A percentile compares a stretch with the other conserved stretches of the same genome.
Conservation (phyloP, 2,329 filamentous ascomycete species). For the Mycosphaerella sp. region DNA sequence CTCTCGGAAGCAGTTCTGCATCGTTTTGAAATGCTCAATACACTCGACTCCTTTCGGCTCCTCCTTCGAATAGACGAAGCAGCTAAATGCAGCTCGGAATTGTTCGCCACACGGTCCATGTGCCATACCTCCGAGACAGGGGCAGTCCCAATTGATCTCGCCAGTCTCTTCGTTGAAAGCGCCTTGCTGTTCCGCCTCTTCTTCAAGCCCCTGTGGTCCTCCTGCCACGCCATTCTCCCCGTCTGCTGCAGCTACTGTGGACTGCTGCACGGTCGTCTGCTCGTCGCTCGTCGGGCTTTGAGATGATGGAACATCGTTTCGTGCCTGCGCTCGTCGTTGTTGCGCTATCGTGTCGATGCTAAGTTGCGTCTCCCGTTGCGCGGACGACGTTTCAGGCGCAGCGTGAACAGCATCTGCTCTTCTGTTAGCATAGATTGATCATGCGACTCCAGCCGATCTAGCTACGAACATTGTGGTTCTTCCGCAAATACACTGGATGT, state of each 20-base stretch:
- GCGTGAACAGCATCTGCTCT: conserved; percentile 29
- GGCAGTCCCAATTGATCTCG: conserved; percentile 99
- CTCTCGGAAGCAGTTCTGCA: conserved; percentile 94
- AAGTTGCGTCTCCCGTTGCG: conserved; percentile 38
- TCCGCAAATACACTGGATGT: conserved; percentile 84
- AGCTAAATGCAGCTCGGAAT: conserved; percentile 94
- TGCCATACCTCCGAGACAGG: conserved; percentile 95
- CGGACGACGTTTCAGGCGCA: conserved; percentile 38
- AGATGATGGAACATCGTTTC: conserved; percentile 17
- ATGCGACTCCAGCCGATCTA: neutral
- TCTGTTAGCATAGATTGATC: conserved; percentile 13
- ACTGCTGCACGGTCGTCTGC: conserved; percentile 10
- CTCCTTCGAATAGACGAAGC: conserved; percentile 90
- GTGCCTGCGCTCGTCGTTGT: conserved; percentile 35
- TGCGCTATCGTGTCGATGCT: conserved; percentile 43
- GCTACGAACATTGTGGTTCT: conserved; percentile 63
- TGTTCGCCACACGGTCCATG: conserved; percentile 91
- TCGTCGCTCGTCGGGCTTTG: conserved; percentile 11
- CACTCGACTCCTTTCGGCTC: conserved; percentile 66
- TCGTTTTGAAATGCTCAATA: conserved; percentile 55
- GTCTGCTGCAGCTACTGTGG: conserved; percentile 19
- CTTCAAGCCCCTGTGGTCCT: conserved; percentile 57
- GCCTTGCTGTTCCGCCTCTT: conserved; percentile 78
- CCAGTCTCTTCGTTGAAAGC: conserved; percentile 98
- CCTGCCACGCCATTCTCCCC: conserved; percentile 24